Conservation (phyloP, 495 filamentous ascomycete species). For the Tuber calosporum region DNA sequence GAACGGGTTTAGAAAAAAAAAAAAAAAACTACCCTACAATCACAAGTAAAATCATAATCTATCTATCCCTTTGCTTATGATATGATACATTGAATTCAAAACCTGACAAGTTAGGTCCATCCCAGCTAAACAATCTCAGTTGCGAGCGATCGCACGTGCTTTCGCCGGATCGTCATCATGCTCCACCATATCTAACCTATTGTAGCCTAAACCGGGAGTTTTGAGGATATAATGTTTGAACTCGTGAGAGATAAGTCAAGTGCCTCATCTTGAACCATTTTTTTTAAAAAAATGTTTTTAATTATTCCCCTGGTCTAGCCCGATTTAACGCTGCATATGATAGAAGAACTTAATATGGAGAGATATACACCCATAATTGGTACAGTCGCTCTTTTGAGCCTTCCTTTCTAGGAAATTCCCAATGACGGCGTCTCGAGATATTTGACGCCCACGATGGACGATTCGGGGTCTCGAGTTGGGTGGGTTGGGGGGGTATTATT, state of each 20-base stretch:
- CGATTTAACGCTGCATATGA: neutral
- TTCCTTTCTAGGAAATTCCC: neutral
- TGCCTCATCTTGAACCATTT: neutral
- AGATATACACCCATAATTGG: neutral
- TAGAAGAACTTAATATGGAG: neutral
- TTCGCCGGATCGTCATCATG: neutral
- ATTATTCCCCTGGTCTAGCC: neutral
- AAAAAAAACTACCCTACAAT: neutral
- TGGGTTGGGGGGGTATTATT: neutral
- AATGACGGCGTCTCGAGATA: neutral
- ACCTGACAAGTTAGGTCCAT: neutral
- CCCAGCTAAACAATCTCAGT: neutral
- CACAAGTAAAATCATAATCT: neutral
- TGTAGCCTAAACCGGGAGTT: neutral
- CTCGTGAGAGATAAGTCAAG: neutral
- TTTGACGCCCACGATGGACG: neutral
- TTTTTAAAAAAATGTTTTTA: too few species aligned
- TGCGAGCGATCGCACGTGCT: neutral
- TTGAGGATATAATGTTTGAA: neutral
- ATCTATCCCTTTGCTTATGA: neutral
- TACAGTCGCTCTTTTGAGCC: neutral
- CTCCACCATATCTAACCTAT: neutral
- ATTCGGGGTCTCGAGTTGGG: neutral
- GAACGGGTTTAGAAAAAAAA: neutral
- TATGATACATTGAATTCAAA: neutral